Conservation (phyloP, 2,329 filamentous ascomycete genomes). For the Pestalotiopsis sp. region DNA sequence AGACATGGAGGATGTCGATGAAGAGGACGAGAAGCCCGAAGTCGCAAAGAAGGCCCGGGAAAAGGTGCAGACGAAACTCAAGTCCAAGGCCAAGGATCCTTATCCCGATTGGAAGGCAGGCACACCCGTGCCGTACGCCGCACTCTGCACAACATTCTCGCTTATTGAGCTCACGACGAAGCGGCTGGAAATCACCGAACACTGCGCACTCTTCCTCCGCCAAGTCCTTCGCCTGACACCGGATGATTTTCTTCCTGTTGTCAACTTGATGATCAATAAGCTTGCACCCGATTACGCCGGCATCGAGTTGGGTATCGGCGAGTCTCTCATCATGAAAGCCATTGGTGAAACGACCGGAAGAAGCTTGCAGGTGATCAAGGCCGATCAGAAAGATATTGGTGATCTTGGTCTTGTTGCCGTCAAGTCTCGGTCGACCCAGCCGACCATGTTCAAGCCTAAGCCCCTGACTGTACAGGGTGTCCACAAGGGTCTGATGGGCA, state of each 20-base stretch:
- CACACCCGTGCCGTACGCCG: conserved; percentile 89
- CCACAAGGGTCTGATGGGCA: conserved; percentile 83
- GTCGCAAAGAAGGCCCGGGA: conserved; percentile 75
- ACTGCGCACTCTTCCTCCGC: conserved; percentile 87
- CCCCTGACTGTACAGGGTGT: conserved; percentile 84
- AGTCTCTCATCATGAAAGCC: conserved; percentile 98
- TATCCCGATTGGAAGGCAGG: conserved; percentile 95
- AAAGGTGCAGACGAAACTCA: conserved; percentile 78
- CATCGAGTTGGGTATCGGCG: conserved; percentile 96
- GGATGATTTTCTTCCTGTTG: conserved; percentile 81
- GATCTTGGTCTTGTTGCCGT: conserved; percentile 93
- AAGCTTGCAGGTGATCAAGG: conserved; percentile 86
- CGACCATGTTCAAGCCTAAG: conserved; percentile 98
- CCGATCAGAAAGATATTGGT: conserved; percentile 94
- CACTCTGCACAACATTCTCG: conserved; percentile 92
- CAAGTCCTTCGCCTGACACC: conserved; percentile 94
- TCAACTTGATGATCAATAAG: conserved; percentile 97
- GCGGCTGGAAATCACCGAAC: conserved; percentile 81
- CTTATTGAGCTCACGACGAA: conserved; percentile 95
- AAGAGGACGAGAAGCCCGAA: conserved; percentile 68
- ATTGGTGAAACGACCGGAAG: conserved; percentile 94
- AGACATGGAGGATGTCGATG: conserved; percentile 53
- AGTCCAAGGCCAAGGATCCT: conserved; percentile 71
- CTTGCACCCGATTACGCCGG: conserved; percentile 95
- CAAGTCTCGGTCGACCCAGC: conserved; percentile 92